Evolutionary conservation across 257 asterid genomes (phyloP), one percentile per base, ranked within the genome.

Genomic region (Solanum peruvianum): DNA sequence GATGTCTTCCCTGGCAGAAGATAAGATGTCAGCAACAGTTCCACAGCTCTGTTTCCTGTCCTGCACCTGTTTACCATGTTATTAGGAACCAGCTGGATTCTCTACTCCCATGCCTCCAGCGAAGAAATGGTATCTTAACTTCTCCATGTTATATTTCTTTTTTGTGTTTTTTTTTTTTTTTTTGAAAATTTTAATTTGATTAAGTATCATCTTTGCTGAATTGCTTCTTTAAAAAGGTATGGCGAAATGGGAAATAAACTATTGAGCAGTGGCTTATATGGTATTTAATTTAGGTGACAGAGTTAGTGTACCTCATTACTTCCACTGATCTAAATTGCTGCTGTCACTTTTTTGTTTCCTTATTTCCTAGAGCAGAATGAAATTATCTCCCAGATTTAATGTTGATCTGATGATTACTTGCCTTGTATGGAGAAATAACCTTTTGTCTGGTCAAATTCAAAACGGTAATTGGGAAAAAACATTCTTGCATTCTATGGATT

Each of bases 1-100:
- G 98, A 83, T 93, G 94, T 90, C 89, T 84, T 39, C 20, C 88
- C 0, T 97, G 99, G 99, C 99, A 97, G 95, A 97, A 93, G 91
- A 91, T 97, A 90, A 89, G 87, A 75, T 94, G 98, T 86, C 93
- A 91, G 80, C 96, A 91, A 70, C 37, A 92, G 91, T 97, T 97
- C 89, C 95, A 92, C 85, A 94, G 93, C 90, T 92, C 94, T 56
- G 93, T 94, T 33, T 97, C 94, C 82, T 95, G 99, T 89, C 95
- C 99, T 86, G 94, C 96, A 33, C 73, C 94, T 45, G 98, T 94
- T 56, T 94, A 94, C 90, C 81, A 23, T 84, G 98, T 94, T 85
- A 93, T 97, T 71, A 91, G 82, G 91, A 78, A 70, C 49, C 92
- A 92, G 92, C 91, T 97, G 44, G 90, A 93, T 81, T 18, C 87